Base-by-base conservation (phyloP, 2,329 filamentous ascomycete genomes). In the Ascochyta koolunga region DNA sequence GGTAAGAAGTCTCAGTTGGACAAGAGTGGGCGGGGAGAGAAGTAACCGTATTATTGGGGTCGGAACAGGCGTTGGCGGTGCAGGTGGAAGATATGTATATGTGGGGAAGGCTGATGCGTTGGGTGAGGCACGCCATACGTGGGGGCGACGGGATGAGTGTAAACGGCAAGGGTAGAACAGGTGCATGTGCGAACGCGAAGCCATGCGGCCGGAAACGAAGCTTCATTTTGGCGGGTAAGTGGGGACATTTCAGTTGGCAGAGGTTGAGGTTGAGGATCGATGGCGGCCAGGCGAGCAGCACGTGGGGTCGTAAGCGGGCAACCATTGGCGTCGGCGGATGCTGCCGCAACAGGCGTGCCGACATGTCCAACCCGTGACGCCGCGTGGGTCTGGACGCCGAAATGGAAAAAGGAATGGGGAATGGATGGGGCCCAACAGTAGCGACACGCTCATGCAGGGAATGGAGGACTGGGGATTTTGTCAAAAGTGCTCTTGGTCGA, bases 21-120 rank as follows among this genome's bases (percentile, higher is more conserved):
- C 5, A 25, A 15, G 39, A 8, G 16, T 5, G n/a, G 9, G 18
- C 4, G 22, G 22, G 22, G 24, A 27, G 16, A 41, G 7, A 19
- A 15, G 24, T 3, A 22, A n/a, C 4, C 8, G 16, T 13, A 5
- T 16, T 15, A n/a, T 24, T 10, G 13, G 15, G 15, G 7, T 46
- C 4, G 22, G 11, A 24, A 8, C 22, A 11, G 8, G 16, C 6
- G 21, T 19, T 21, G 38, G 44, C 16, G 37, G 21, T 48, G 33
- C 35, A 4, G 37, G 40, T 39, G 5, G 41, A 35, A 25, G 16
- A 10, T 25, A 13, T 38, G 50, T 16, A 43, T 45, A 59, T 54
- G 51, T 56, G 56, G 62, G 66, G 59, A 54, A 64, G 41, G 39
- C 45, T 61, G 47, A 48, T 57, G 57, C 64, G 64, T 64, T 65